Evolutionary conservation across 768 basidiomycete genomes (phyloP).

Genomic region (Myochromella boudieri): DNA sequence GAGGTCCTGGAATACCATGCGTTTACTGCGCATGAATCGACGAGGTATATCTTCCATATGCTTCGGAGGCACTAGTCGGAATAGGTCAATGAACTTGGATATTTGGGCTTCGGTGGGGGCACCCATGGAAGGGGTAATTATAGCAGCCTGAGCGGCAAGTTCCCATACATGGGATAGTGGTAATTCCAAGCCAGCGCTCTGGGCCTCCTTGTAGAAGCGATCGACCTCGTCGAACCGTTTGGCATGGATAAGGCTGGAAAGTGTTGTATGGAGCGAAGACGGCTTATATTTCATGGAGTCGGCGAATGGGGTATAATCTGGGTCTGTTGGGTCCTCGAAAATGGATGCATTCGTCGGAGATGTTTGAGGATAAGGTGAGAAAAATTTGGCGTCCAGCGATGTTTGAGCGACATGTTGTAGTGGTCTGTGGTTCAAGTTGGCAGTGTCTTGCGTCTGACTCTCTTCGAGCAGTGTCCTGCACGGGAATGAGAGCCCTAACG

Average conservation of each 20-base stretch:
- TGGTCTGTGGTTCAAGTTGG: slow-evolving; percentile 11
- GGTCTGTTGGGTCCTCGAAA: slow-evolving; percentile 31
- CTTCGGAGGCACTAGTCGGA: slow-evolving; percentile 31
- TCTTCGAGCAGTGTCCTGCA: slow-evolving; percentile 30
- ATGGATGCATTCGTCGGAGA: slow-evolving; percentile 21
- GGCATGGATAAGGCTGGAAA: slow-evolving; percentile 22
- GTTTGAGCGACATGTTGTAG: slow-evolving; percentile 18
- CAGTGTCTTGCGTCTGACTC: slow-evolving; percentile 30
- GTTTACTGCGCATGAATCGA: slow-evolving; percentile 21
- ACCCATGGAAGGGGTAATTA: not conserved
- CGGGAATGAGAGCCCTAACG: slow-evolving; percentile 6
- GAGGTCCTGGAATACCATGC: slow-evolving; percentile 23
- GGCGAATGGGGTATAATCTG: slow-evolving; percentile 21
- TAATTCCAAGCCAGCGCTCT: slow-evolving; percentile 26
- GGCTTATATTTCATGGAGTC: not conserved
- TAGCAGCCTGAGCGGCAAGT: slow-evolving; percentile 26
- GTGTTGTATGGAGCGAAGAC: slow-evolving; percentile 12
- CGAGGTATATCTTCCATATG: not conserved
- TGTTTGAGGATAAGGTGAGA: slow-evolving; percentile 28
- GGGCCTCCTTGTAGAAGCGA: slow-evolving; percentile 30
- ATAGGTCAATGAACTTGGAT: slow-evolving; percentile 27
- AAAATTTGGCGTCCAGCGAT: slow-evolving; percentile 28
- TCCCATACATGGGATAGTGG: slow-evolving; percentile 28
- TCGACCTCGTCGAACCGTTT: slow-evolving; percentile 28
- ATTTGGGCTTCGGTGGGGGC: slow-evolving; percentile 10